Base-by-base conservation (phyloP, 345 rosid species). In the Erodium maritimum region DNA sequence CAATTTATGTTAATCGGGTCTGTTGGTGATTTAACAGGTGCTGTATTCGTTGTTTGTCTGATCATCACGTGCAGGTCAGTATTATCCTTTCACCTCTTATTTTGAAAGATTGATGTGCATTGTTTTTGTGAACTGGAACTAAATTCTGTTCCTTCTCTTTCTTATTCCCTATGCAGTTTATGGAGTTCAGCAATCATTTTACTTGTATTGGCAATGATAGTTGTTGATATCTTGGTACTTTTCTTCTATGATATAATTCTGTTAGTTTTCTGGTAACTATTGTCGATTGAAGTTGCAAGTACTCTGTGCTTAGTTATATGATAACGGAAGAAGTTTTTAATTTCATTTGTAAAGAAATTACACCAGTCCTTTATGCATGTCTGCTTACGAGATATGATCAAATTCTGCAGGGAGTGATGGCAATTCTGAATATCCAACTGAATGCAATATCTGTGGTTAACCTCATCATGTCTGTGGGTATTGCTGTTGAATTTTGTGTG, bases 401-500 rank as follows among this genome's bases (percentile, higher is more conserved):
- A 56, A 69, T 58, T 69, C 67, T 57, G n/a, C 84, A 93, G 99
- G 99, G 99, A 17, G 88, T 90, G 60, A 93, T 93, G 97, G 91
- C 96, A 51, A 73, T 87, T 69, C 75, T 90, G 61, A 58, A 73
- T 52, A 93, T 93, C 72, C 99, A 93, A 79, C 81, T 93, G 66
- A 93, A 93, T 56, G 99, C 99, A 42, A 66, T 93, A 54, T 93
- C 99, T 0, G 96, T 93, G 54, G 99, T 93, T 62, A 93, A 93
- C 81, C 84, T 93, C 55, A 74, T 93, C 60, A 87, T 93, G 99
- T 70, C 99, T 20, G 97, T 90, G 56, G 97, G 99, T 59, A 90
- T 90, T 58, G 88, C 90, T 10, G 95, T 90, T 34, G 99, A 93
- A 83, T 93, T 93, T 69, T 93, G 97, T 46, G 96, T 93, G 63